phyloP scores from a whole-genome alignment of 495 filamentous ascomycete genomes.

The Penicillium desertorum region DNA sequence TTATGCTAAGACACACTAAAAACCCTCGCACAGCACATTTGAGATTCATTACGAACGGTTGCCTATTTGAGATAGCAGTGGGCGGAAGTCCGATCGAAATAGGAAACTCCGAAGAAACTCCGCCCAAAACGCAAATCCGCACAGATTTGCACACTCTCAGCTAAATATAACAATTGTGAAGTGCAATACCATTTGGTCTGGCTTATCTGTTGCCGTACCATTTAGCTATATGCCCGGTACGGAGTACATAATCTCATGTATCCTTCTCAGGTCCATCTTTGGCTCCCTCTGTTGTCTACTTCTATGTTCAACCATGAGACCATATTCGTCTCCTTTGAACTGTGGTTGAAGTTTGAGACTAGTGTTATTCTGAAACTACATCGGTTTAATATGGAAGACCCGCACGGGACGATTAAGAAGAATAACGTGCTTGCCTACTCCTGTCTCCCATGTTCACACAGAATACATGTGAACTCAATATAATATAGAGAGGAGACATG shows the following conservation, averaged over 20 bases:
- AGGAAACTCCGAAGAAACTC: neutral
- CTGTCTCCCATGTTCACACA: neutral
- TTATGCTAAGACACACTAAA: too few species aligned
- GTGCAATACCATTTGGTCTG: neutral
- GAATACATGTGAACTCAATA: neutral
- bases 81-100: conserved; percentile 3
- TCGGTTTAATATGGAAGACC: neutral
- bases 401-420: neutral
- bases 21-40: too few species aligned
- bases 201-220: neutral
- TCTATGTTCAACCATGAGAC: neutral
- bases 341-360: neutral
- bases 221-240: neutral
- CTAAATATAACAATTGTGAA: neutral
- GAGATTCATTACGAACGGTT: neutral
- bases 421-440: neutral
- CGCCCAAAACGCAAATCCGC: neutral
- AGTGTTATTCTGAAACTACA: neutral
- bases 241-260: neutral
- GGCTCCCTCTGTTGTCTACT: neutral
- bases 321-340: neutral
- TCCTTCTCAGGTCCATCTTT: neutral
- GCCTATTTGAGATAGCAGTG: neutral
- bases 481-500: neutral
- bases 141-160: neutral